Evolutionary conservation across 2,329 filamentous ascomycete species (phyloP), one percentile per base, ranked within the genome.

Genomic region (Thyridium curvatum): DNA sequence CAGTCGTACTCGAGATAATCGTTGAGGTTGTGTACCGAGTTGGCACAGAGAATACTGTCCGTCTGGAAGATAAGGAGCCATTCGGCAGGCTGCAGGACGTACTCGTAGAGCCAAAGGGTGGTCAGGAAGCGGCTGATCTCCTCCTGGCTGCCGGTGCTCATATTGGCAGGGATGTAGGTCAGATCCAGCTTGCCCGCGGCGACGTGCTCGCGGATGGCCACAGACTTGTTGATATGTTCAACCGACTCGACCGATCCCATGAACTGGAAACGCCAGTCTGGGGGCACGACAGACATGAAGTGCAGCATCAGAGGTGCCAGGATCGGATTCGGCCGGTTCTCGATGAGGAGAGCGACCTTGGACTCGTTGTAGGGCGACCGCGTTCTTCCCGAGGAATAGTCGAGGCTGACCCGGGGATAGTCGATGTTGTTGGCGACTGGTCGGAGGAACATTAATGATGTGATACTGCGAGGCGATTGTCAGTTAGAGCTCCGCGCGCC

Each of bases 221-320:
- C 54, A 21, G 63, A 68, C 38, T 48, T 35, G 52, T 72, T 72
- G 49, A 75, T 51, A 44, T 49, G 49, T 29, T 58, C 55, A 18
- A 76, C 65, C 8, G 67, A 70, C 37, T 64, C 61, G 16, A 52
- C 21, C 12, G 68, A 72, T 39, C 73, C 72, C 64, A 76, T 72
- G 61, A 76, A 76, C 31, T 66, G 64, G 58, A 76, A 74, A 21
- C 65, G 67, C 74, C 74, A 78, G 56, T 77, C 72, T 2, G 71
- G 67, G 4, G 73, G 73, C 2, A 77, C 67, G 15, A 77, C 70
- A 4, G 68, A 61, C 46, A 75, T 75, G 58, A 77, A 74, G 51
- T 77, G 73, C 17, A 77, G 61, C 53, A 76, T 59, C 30, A 75
- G 59, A 2, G 74, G 72, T 3, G 71, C 71, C 32, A 78, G 64